These are phyloP conservation scores for Dactylis glomerata DNA, from an alignment of 176 grass and related monocot species.

Conservation along the genomic window DNA sequence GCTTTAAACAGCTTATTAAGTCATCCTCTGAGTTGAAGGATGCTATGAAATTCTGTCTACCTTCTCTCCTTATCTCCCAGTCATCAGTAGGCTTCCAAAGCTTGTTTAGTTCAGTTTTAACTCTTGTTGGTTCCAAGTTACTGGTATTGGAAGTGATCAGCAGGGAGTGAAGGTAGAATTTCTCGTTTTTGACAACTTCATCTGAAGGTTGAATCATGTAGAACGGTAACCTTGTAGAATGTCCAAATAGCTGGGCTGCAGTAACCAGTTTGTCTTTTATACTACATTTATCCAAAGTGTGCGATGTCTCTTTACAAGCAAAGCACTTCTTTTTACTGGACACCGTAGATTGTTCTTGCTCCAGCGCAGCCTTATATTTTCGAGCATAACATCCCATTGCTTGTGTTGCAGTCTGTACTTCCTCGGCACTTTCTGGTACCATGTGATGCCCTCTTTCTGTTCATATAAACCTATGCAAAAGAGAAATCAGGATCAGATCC, in stretches of 20 bases:
- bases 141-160: constrained; percentile 9
- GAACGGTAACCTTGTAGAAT: constrained; percentile 38
- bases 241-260: constrained; percentile 19
- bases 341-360: neutral
- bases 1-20: constrained; percentile 26
- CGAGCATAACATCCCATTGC: neutral
- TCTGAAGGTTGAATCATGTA: constrained; percentile 26
- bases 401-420: constrained; percentile 10
- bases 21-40: constrained; percentile 35
- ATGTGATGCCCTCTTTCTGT: neutral
- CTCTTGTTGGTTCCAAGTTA: constrained; percentile 8
- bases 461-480: constrained; percentile 9
- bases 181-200: neutral
- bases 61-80: constrained; percentile 39
- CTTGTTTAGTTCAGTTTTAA: constrained; percentile 35
- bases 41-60: constrained; percentile 11
- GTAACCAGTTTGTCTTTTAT: constrained; percentile 20
- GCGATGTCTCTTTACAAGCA: constrained; percentile 35
- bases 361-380: neutral
- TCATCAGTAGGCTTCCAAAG: constrained; percentile 15
- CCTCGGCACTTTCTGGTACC: neutral
- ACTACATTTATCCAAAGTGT: constrained; percentile 29
- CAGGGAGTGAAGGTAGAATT: constrained; percentile 21
- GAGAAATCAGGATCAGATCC: neutral
- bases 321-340: constrained; percentile 14